A percentile compares a stretch with the other conserved stretches of the same genome.
Conservation (phyloP, 352 stramenopile genomes). For the Phytopythium ostracodes region DNA sequence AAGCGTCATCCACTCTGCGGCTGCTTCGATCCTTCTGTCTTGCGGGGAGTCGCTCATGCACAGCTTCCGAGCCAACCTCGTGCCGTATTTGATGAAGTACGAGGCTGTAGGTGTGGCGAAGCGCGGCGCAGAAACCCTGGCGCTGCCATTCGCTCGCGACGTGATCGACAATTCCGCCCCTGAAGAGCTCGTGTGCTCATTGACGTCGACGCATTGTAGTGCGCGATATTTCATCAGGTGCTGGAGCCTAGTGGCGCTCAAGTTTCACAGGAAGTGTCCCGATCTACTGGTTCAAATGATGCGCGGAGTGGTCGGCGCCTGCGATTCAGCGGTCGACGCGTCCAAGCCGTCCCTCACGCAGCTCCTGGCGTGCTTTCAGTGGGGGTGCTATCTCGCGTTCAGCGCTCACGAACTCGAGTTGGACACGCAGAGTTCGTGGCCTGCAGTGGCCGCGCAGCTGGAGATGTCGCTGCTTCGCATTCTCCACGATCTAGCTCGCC, state of each 20-base stretch:
- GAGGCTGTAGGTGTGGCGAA: slow-evolving; percentile 5
- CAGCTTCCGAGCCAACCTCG: slow-evolving; percentile 10
- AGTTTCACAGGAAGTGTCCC: slow-evolving; percentile 1
- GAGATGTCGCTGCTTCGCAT: slow-evolving; percentile 30
- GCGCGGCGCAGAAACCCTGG: slow-evolving; percentile 8
- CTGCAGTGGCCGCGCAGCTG: slow-evolving; percentile 15
- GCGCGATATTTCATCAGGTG: slow-evolving; percentile 30
- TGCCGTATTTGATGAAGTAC: slow-evolving; percentile 25
- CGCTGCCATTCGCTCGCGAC: slow-evolving; percentile 12
- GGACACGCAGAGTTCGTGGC: slow-evolving; percentile 8
- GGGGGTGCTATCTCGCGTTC: slow-evolving; percentile 24
- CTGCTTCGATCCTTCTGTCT: slow-evolving; percentile 27
- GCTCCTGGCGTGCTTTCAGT: slow-evolving; percentile 32
- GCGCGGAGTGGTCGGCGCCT: slow-evolving; percentile 19
- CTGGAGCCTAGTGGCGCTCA: slow-evolving; percentile 19
- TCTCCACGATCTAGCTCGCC: slow-evolving; percentile 22
- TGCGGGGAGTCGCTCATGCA: slow-evolving; percentile 18
- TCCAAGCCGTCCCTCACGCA: slow-evolving; percentile 18
- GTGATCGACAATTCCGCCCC: not conserved
- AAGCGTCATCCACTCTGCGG: slow-evolving; percentile 18
- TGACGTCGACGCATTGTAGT: slow-evolving; percentile 14
- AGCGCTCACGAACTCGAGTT: slow-evolving; percentile 11
- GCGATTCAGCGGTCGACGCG: slow-evolving; percentile 16
- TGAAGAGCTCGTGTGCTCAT: slow-evolving; percentile 6
- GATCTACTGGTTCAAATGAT: slow-evolving; percentile 19